These are phyloP conservation scores for Boletus semigastroideus DNA, from an alignment of 1,284 basidiomycete genomes.

Conservation along the genomic window DNA sequence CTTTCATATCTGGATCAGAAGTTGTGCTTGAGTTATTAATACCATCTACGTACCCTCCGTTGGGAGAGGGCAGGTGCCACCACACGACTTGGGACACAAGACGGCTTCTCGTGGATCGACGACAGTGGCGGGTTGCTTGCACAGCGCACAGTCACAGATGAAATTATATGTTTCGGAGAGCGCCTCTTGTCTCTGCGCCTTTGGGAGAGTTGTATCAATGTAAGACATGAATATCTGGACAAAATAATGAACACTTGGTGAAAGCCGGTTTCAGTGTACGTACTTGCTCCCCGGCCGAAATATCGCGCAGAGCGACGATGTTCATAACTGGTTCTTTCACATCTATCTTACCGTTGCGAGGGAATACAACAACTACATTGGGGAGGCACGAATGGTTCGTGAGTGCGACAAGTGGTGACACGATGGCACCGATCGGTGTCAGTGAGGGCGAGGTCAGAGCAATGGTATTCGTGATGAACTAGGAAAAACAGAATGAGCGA, in stretches of 20 bases:
- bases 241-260: background rate
- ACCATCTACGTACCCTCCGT: slow-evolving; percentile 49
- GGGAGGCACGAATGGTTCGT: slow-evolving; percentile 92
- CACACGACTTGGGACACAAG: slow-evolving; percentile 65
- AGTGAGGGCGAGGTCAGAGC: slow-evolving; percentile 77
- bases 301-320: slow-evolving; percentile 67
- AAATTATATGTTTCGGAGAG: slow-evolving; percentile 82
- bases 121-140: slow-evolving; percentile 32
- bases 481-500: slow-evolving; percentile 2
- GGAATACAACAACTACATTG: slow-evolving; percentile 90
- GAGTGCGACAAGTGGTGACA: slow-evolving; percentile 78
- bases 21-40: background rate
- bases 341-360: slow-evolving; percentile 43
- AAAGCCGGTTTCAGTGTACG: slow-evolving; percentile 7
- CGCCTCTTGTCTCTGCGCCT: slow-evolving; percentile 51
- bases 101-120: slow-evolving; percentile 72
- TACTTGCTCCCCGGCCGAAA: slow-evolving; percentile 72
- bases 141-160: slow-evolving; percentile 69
- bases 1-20: slow-evolving; percentile 32
- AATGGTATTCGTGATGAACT: slow-evolving; percentile 91
- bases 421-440: slow-evolving; percentile 75
- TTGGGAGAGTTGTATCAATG: slow-evolving; percentile 78
- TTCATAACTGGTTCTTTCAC: slow-evolving; percentile 64
- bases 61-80: slow-evolving; percentile 56
- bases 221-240: slow-evolving; percentile 71